These are phyloP conservation scores for Leersia perrieri DNA, from an alignment of 176 grass and related monocot species.

Conservation along the genomic window DNA sequence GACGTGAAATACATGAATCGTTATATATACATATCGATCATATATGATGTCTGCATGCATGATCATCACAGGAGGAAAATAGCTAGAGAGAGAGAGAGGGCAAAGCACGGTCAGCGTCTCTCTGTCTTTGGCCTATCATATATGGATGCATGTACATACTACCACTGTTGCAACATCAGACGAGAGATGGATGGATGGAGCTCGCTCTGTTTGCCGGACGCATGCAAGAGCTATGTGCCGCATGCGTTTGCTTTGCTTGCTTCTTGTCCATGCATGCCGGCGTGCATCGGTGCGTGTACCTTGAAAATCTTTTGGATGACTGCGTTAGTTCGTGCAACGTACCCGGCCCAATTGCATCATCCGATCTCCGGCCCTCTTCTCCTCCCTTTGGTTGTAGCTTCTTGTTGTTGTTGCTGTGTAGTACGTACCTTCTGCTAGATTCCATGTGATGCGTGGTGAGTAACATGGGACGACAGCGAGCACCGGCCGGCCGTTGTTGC, in stretches of 20 bases:
- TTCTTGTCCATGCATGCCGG: background rate
- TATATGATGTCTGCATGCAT: no score
- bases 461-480: background rate
- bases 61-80: no score
- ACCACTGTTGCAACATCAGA: background rate
- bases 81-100: no score
- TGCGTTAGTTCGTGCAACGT: background rate
- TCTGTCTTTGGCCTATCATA: background rate
- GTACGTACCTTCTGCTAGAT: background rate
- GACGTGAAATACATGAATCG: background rate
- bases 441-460: background rate
- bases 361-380: background rate
- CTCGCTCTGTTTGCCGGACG: no score
- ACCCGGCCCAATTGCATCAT: background rate
- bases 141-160: background rate
- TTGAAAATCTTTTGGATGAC: background rate
- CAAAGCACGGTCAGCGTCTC: no score
- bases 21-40: no score
- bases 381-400: background rate
- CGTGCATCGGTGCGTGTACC: background rate
- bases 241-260: background rate
- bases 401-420: background rate
- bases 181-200: background rate
- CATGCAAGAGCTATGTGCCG: background rate
- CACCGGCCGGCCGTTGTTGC: background rate